Percentiles rank a stretch among this genome's conserved stretches.
phyloP scores from a whole-genome alignment of 495 filamentous ascomycete genomes.

The Penicillium cinerascens region DNA sequence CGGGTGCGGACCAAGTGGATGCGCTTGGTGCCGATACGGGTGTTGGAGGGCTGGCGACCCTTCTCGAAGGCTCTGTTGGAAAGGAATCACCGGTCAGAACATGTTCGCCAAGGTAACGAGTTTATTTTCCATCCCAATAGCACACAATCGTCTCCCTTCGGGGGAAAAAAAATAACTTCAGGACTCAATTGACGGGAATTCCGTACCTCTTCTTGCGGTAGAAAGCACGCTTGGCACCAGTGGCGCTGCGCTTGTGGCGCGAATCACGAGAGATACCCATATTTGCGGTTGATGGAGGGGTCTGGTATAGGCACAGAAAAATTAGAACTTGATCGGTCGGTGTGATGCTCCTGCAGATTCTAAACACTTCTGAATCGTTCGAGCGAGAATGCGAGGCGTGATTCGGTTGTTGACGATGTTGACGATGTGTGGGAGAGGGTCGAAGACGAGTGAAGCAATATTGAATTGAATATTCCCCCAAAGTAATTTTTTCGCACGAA shows the following conservation, averaged over 20 bases:
- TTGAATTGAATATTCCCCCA: constrained; percentile 18
- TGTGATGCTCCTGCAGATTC: constrained; percentile 11
- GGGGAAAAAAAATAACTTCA: constrained; percentile 2
- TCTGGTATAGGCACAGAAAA: constrained; percentile 37
- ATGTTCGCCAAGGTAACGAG: neutral
- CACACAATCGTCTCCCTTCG: neutral
- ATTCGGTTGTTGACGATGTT: neutral
- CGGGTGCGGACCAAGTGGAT: constrained; percentile 98
- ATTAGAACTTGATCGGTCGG: constrained; percentile 23
- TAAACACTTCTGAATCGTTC: constrained; percentile 25
- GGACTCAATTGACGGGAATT: constrained; percentile 18
- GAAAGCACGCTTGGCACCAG: constrained; percentile 92
- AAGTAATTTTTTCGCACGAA: constrained; percentile 7
- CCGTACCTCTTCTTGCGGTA: constrained; percentile 84
- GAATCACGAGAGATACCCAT: constrained; percentile 99
- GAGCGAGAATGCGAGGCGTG: constrained; percentile 12
- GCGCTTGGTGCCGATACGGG: constrained; percentile 96
- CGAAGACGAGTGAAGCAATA: constrained; percentile 8
- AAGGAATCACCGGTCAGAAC: constrained; percentile 15
- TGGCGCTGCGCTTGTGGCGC: constrained; percentile 97
- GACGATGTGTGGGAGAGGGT: constrained; percentile 6
- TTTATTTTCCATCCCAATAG: neutral
- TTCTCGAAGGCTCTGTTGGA: constrained; percentile 91
- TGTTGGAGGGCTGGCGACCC: constrained; percentile 98
- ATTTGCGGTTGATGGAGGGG: constrained; percentile 60